Conservation (phyloP, 2,329 filamentous ascomycete species). For the Sarocladiaceae sp. region DNA sequence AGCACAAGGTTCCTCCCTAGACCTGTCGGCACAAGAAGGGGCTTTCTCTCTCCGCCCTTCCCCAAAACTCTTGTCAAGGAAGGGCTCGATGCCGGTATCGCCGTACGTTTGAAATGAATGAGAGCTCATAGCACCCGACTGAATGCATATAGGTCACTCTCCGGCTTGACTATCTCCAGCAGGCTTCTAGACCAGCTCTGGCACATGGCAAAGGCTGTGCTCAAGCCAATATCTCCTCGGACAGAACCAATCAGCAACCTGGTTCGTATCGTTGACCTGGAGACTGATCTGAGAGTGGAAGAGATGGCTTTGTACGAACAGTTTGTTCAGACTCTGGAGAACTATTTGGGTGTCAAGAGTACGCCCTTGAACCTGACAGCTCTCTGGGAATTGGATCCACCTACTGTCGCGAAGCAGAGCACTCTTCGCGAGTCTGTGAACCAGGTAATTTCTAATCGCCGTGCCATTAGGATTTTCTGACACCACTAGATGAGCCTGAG, state of each 20-base stretch:
- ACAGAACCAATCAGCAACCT: not conserved
- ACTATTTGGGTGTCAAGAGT: conserved; percentile 13
- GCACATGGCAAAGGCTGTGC: not conserved
- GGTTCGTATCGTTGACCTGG: not conserved
- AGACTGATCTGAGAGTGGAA: not conserved
- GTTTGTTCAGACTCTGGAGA: conserved; percentile 22
- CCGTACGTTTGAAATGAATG: too few species aligned
- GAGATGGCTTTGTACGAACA: conserved; percentile 1
- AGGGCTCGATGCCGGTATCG: too few species aligned
- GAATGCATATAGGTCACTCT: not conserved
- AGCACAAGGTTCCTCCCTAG: conserved; percentile 16
- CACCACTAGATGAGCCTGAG: too few species aligned
- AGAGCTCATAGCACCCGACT: too few species aligned
- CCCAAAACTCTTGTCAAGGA: too few species aligned
- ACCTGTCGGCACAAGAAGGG: conserved; percentile 19
- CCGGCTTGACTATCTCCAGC: not conserved
- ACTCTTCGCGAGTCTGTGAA: conserved; percentile 11
- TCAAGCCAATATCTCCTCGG: not conserved
- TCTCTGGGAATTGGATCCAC: conserved; percentile 13
- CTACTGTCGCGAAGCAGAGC: too few species aligned
- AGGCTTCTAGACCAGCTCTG: not conserved
- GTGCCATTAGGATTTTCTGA: conserved; percentile 19
- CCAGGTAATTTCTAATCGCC: not conserved
- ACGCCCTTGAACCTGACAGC: conserved; percentile 15
- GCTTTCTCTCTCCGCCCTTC: conserved; percentile 24